These are phyloP conservation scores for Wickerhamiella nectarea DNA, from an alignment of 805 yeast species.

Conservation along the genomic window DNA sequence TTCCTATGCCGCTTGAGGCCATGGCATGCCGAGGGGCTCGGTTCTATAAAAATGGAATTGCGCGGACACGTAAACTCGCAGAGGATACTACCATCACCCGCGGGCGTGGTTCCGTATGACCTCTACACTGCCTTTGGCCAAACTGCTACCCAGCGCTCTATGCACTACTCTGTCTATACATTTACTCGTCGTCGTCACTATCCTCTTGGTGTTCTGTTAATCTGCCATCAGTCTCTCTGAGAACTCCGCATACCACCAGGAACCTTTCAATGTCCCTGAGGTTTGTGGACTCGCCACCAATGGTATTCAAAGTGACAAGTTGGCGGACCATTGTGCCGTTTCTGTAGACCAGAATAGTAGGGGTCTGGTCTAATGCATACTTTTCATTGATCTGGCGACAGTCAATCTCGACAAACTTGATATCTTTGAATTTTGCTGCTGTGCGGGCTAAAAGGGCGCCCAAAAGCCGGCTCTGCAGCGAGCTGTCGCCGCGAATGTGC, in stretches of 20 bases:
- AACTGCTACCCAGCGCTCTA: too few species aligned
- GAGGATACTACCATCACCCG: too few species aligned
- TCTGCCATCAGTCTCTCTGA: slow-evolving; percentile 53
- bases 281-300: slow-evolving; percentile 74
- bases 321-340: slow-evolving; percentile 71
- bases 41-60: too few species aligned
- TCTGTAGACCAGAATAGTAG: slow-evolving; percentile 73
- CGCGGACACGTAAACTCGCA: too few species aligned
- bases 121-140: too few species aligned
- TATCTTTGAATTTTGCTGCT: slow-evolving; percentile 60
- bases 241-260: slow-evolving; percentile 52
- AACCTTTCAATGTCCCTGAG: slow-evolving; percentile 58
- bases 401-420: slow-evolving; percentile 87
- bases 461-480: slow-evolving; percentile 59
- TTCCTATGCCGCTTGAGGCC: too few species aligned
- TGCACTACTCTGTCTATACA: too few species aligned
- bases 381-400: slow-evolving; percentile 83
- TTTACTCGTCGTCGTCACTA: slow-evolving; percentile 15
- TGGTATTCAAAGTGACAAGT: slow-evolving; percentile 58
- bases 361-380: slow-evolving; percentile 82
- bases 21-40: too few species aligned
- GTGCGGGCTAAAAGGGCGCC: slow-evolving; percentile 40
- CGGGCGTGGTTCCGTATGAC: too few species aligned
- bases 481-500: slow-evolving; percentile 53
- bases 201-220: slow-evolving; percentile 39